A percentile compares a stretch with the other conserved stretches of the same genome.
These are phyloP conservation scores for Ceratocystis colombiana DNA, from an alignment of 2,329 filamentous ascomycete species.

Conservation along the genomic window DNA sequence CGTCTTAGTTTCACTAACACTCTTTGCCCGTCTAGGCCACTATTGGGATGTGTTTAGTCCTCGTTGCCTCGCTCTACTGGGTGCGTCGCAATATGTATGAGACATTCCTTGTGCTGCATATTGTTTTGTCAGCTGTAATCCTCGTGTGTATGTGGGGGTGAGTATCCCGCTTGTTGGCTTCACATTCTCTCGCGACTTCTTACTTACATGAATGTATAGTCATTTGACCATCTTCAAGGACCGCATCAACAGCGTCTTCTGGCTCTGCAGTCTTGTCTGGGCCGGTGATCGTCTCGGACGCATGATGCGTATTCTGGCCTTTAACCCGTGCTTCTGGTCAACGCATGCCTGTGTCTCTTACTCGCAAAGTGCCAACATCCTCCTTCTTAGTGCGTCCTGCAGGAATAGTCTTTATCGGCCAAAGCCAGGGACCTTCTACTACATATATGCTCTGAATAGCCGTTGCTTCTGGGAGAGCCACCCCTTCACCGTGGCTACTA, in stretches of 20 bases:
- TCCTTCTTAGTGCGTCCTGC: slow-evolving; percentile 36
- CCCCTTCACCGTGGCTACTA: slow-evolving; percentile 39
- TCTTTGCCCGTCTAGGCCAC: slow-evolving; percentile 32
- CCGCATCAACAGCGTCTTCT: slow-evolving; percentile 37
- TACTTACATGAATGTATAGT: slow-evolving; percentile 30
- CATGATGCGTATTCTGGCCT: slow-evolving; percentile 35
- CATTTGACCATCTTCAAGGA: slow-evolving; percentile 43
- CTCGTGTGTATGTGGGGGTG: slow-evolving; percentile 44
- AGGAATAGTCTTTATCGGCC: slow-evolving; percentile 32
- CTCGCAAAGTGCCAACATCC: slow-evolving; percentile 35
- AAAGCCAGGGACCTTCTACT: slow-evolving; percentile 38
- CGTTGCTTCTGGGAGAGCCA: slow-evolving; percentile 41
- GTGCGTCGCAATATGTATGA: slow-evolving; percentile 46
- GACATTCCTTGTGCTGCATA: slow-evolving; percentile 41
- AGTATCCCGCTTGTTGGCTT: slow-evolving; percentile 28
- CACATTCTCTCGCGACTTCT: slow-evolving; percentile 23
- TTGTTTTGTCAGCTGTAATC: slow-evolving; percentile 42
- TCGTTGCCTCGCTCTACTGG: slow-evolving; percentile 42
- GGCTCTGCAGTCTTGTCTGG: slow-evolving; percentile 43
- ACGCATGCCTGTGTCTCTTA: slow-evolving; percentile 33
- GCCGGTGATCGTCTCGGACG: slow-evolving; percentile 40
- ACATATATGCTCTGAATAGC: slow-evolving; percentile 37
- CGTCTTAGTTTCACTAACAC: not conserved
- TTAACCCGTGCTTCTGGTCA: slow-evolving; percentile 34
- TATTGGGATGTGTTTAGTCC: slow-evolving; percentile 38